Evolutionary conservation across 768 basidiomycete genomes (phyloP), one percentile per base, ranked within the genome.

Genomic region (Leccinum subgranulosum): DNA sequence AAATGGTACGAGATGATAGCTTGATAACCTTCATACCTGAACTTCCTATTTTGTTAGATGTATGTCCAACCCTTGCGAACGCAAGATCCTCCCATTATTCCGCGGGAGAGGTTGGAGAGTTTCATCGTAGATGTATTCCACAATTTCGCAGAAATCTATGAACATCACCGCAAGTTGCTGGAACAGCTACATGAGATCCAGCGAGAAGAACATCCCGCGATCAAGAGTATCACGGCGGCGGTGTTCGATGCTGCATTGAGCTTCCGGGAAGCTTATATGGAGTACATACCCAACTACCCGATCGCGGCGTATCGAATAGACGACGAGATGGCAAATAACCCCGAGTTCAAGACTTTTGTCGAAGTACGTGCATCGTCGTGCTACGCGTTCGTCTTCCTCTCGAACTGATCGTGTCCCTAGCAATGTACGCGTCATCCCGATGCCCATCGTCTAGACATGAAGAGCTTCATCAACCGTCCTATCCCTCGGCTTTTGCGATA

Each of bases 201-300:
- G 71, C 82, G 88, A 31, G 93, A 97, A 57, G 85, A 96, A 67
- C 88, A 92, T 63, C 92, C 94, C 1, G 68, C 79, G 46, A 87
- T 99, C 56, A 80, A 79, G 49, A 88, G 82, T 55, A 79, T 98
- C 57, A 94, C 92, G 2, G 93, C 92, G 28, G 79, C 92, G 1
- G 79, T 97, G 58, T 84, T 92, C 52, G 88, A 94, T 68, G 92
- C 92, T 3, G 92, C 94, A 1, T 79, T 97, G 59, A 92, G 95
- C 63, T 98, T 96, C 80, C 83, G 91, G 6, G 89, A 92, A 50
- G 87, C 89, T 14, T 99, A 99, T 72, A 84, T 94, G 79, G 90
- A 93, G 60, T 98, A 97, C 65, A 84, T 93, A 59, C 84, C 90
- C n/a, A 87, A 94, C 74, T 92, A 94, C 72, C 95, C 96, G 1